Base-by-base conservation (phyloP, 495 filamentous ascomycete species). In the Penicillium waksmanii region DNA sequence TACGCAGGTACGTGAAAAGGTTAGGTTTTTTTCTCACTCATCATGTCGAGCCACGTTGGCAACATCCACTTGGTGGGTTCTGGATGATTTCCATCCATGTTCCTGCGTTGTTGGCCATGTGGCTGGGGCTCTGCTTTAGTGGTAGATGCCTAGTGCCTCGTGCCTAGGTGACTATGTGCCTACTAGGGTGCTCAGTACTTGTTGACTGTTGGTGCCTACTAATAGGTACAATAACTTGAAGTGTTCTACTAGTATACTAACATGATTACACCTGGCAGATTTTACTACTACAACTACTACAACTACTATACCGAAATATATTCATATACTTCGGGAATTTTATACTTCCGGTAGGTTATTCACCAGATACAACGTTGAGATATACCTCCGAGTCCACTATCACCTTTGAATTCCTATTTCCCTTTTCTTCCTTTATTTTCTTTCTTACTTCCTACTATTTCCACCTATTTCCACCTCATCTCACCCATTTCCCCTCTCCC, bases 21-120 rank as follows among this genome's bases (percentile, higher is more conserved):
- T 38, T 49, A 33, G 12, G 46, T 56, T 23, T 18, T 56, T 18
- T 17, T 33, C 47, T 19, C 40, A 48, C 46, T 48, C 21, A 46
- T 46, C 46, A 48, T 48, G 46, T 48, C 21, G 23, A 48, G 46
- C 46, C 46, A 48, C 46, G 46, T 48, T 48, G 46, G 23, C 46
- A 46, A 9, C 17, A 44, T 44, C 42, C 42, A 44, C 42, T 44
- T 44, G 42, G 42, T 44, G 15, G 15, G 12, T 44, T 44, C 42
- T 44, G 42, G 42, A 44, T 44, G 15, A 10, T 48, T 25, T 15
- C 46, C 19, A 27, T n/a, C 21, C 1, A 27, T 48, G 46, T 62
- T 62, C 64, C 62, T 66, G 65, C 65, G 66, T 68, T 40, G 27
- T 12, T 12, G 36, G 46, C 46, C 64, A 66, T 61, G 64, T 66